phyloP scores from a whole-genome alignment of 2,329 filamentous ascomycete species.

The Monosporascus sp. region DNA sequence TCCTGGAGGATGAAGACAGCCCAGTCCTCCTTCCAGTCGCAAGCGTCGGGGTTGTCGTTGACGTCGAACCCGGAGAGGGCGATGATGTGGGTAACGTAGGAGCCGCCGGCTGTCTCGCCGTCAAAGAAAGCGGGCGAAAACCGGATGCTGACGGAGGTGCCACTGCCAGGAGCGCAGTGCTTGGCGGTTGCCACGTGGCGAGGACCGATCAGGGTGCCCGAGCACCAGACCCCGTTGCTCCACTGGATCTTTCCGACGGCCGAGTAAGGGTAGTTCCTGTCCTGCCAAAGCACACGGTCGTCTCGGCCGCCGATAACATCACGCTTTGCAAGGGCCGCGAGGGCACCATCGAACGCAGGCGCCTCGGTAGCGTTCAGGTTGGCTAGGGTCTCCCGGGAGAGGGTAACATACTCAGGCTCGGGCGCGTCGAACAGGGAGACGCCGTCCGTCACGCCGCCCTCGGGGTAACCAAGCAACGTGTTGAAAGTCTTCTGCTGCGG shows the following conservation, averaged over 20 bases:
- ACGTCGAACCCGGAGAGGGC: background rate
- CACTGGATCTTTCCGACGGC: constrained; percentile 3
- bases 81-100: background rate
- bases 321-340: background rate
- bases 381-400: background rate
- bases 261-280: constrained; percentile 1
- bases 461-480: background rate
- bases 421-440: background rate
- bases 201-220: constrained; percentile 6
- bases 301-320: constrained; percentile 1
- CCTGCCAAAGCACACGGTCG: background rate
- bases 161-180: constrained; percentile 14
- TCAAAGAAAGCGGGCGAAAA: constrained; percentile 17
- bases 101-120: constrained; percentile 6
- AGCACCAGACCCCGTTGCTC: constrained; percentile 3
- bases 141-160: background rate
- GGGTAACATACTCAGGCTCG: background rate
- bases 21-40: constrained; percentile 18
- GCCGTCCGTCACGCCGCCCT: background rate
- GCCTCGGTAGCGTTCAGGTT: background rate
- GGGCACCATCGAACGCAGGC: background rate
- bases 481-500: background rate
- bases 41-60: constrained; percentile 2
- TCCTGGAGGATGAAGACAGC: constrained; percentile 16
- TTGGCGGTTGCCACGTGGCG: constrained; percentile 18